Conservation (phyloP, 2,329 filamentous ascomycete genomes). For the Monilinia vaccinii-corymbosi region DNA sequence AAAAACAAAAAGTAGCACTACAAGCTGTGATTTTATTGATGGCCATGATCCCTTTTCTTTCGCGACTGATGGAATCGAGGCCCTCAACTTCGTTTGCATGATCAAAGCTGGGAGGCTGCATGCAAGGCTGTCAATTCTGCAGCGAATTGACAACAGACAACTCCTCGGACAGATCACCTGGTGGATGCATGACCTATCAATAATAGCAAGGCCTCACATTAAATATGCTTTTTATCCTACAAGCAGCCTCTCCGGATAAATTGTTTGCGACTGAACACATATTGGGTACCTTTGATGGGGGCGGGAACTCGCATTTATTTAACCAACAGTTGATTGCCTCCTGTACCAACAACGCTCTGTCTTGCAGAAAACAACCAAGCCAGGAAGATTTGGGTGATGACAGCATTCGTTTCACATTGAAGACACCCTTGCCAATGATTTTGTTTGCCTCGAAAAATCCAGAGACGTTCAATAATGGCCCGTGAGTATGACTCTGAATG, state of each 20-base stretch:
- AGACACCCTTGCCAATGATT: background rate
- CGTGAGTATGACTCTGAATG: no score
- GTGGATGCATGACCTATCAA: background rate
- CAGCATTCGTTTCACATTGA: background rate
- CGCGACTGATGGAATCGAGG: no score
- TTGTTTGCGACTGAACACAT: background rate
- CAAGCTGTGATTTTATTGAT: background rate
- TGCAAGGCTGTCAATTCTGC: background rate
- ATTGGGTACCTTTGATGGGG: background rate
- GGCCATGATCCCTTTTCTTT: background rate
- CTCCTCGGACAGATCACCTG: background rate
- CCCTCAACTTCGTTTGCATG: background rate
- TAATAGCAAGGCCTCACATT: background rate
- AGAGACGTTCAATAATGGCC: background rate
- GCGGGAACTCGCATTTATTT: background rate
- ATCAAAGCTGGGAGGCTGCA: background rate
- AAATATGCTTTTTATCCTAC: background rate
- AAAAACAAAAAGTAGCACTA: background rate
- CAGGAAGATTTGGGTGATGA: background rate
- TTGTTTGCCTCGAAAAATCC: background rate
- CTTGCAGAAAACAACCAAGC: background rate
- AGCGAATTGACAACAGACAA: background rate
- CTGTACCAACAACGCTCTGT: background rate
- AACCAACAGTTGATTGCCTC: background rate
- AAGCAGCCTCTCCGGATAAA: no score